These are phyloP conservation scores for Pestalotiopsis fici DNA, from an alignment of 2,329 filamentous ascomycete species.

Conservation along the genomic window DNA sequence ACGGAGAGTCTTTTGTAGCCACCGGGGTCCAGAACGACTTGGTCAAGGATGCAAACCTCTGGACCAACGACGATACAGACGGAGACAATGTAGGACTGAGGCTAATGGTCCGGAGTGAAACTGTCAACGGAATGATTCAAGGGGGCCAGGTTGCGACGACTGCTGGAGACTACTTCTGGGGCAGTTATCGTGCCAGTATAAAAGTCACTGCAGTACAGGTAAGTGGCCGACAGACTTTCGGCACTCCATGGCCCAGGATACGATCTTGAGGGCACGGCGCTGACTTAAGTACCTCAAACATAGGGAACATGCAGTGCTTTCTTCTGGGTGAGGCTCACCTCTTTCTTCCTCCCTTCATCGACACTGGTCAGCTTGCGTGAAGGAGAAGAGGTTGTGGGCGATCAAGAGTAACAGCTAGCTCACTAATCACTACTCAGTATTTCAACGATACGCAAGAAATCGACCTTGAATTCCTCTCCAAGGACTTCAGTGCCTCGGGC, in stretches of 20 bases:
- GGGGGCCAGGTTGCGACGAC: constrained; percentile 65
- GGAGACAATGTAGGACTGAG: constrained; percentile 54
- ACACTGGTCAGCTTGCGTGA: background rate
- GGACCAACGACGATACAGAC: constrained; percentile 42
- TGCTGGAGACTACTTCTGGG: constrained; percentile 66
- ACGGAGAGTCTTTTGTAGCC: constrained; percentile 63
- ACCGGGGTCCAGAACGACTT: constrained; percentile 59
- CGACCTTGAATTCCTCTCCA: constrained; percentile 77
- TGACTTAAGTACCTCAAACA: too few relatives aligned
- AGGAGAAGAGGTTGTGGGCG: too few relatives aligned
- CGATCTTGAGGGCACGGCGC: too few relatives aligned
- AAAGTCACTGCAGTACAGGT: constrained; percentile 55
- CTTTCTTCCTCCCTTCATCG: background rate
- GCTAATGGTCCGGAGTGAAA: constrained; percentile 52
- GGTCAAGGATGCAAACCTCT: constrained; percentile 39
- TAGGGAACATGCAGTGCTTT: constrained; percentile 74
- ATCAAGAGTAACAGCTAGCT: too few relatives aligned
- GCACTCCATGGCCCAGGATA: too few relatives aligned
- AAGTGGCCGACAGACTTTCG: too few relatives aligned
- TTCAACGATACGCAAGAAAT: constrained; percentile 80
- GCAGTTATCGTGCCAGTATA: constrained; percentile 69
- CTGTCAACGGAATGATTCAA: constrained; percentile 54
- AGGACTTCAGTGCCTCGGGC: constrained; percentile 55
- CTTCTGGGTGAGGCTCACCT: constrained; percentile 64
- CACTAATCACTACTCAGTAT: constrained; percentile 51